Base-by-base conservation (phyloP, 164 flowering plant genomes). In the Tetrastigma voinierianum region DNA sequence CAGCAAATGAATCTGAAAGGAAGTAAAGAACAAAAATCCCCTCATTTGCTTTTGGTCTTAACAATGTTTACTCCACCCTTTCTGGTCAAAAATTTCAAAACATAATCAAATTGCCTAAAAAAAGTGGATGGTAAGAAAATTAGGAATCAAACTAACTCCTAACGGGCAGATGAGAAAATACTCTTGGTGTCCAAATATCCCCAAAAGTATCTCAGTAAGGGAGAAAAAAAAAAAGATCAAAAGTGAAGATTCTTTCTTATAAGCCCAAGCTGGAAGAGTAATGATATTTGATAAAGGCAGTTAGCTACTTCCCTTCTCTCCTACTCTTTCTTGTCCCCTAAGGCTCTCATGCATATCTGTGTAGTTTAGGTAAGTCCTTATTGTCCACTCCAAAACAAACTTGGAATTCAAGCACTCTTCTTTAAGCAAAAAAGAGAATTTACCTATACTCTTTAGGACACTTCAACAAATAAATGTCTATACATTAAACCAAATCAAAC, bases 361-460 rank as follows among this genome's bases (percentile, higher is more conserved):
- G 65, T 71, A 32, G 40, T 32, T 43, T 61, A 68, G 81, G 72
- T 78, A 62, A 75, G 61, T 62, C 57, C 70, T 77, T 74, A 49
- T 57, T 64, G 68, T 75, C 75, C 74, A 75, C 77, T 73, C 74
- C 76, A 54, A 63, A 65, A 46, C 69, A 66, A 66, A 64, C 81
- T 76, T 83, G 58, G 54, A 62, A 19, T 20, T 70, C 67, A 78
- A 76, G 78, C 71, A 78, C 76, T 68, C 60, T 8, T 54, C 40
- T 59, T 21, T 21, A 19, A 57, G 45, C 62, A 57, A 61, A 43
- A 66, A 23, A 46, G 44, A 61, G 67, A 20, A 68, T 49, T 72
- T 65, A 65, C 66, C 67, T 55, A 11, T 23, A 57, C 61, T 46
- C 47, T 59, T 43, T 60, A 11, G 46, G 64, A 63, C 68, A 14